These are phyloP conservation scores for Yamadazyma oceani DNA, from an alignment of 1,139 yeast species.

Conservation along the genomic window DNA sequence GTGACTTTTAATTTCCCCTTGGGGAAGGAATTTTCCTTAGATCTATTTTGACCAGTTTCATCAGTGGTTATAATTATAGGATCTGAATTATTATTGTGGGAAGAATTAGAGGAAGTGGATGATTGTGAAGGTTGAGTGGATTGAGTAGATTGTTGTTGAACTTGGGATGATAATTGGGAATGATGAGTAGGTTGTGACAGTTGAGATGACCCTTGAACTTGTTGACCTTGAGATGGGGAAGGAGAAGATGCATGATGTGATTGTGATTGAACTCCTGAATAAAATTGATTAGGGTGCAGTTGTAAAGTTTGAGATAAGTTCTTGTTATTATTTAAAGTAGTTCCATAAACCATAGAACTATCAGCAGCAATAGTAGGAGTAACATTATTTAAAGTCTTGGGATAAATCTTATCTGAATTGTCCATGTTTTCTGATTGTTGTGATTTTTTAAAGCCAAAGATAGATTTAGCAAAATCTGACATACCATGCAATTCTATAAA, in stretches of 20 bases:
- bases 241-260: conserved; percentile 5
- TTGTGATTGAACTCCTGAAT: conserved; percentile 10
- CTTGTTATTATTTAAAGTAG: conserved; percentile 39
- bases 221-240: conserved; percentile 2
- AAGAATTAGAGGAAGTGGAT: conserved; percentile 11
- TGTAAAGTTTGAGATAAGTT: conserved; percentile 10
- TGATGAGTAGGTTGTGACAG: conserved; percentile 4
- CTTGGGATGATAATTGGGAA: conserved; percentile 9
- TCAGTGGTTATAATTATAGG: conserved; percentile 49
- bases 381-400: conserved; percentile 15
- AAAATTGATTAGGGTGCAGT: conserved; percentile 9
- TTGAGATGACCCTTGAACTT: conserved; percentile 4
- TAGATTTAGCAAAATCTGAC: conserved; percentile 66
- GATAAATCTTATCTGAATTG: conserved; percentile 25
- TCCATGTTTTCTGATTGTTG: conserved; percentile 2
- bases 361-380: conserved; percentile 70
- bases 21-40: conserved; percentile 39
- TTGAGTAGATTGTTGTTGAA: conserved; percentile 3
- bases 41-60: conserved; percentile 40
- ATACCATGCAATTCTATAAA: conserved; percentile 22
- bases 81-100: conserved; percentile 1
- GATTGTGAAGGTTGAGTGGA: conserved; percentile 2
- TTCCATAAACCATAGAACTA: conserved; percentile 66
- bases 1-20: conserved; percentile 81
- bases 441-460: conserved; percentile 49